Evolutionary conservation across 2,329 filamentous ascomycete species (phyloP).

Genomic region (Colletotrichum tropicale): DNA sequence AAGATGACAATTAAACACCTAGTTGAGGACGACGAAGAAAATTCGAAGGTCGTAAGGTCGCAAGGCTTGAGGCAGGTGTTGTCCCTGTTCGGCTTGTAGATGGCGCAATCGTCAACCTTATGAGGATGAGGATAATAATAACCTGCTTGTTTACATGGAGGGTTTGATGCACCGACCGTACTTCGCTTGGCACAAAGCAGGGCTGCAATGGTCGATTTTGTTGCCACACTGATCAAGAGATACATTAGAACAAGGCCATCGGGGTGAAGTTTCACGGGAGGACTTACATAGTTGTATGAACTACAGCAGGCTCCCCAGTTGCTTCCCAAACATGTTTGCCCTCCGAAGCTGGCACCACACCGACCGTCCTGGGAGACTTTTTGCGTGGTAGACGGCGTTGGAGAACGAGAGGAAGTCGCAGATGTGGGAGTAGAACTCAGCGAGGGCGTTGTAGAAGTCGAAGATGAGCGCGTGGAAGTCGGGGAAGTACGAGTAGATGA

Average conservation of each 20-base stretch:
- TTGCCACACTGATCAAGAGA: background rate
- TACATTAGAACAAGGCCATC: background rate
- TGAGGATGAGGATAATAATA: background rate
- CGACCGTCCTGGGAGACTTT: background rate
- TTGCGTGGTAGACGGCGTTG: background rate
- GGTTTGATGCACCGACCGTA: background rate
- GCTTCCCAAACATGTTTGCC: background rate
- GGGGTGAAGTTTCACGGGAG: background rate
- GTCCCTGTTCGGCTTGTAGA: background rate
- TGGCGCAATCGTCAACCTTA: background rate
- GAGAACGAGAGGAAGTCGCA: background rate
- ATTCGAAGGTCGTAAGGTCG: background rate
- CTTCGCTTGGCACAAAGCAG: background rate
- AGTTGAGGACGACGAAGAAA: background rate
- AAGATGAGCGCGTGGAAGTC: background rate
- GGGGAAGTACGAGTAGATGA: background rate
- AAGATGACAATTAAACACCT: background rate
- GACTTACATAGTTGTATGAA: background rate
- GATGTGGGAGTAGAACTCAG: background rate
- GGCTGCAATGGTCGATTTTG: background rate
- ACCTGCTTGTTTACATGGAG: background rate
- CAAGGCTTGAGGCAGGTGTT: background rate
- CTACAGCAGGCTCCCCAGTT: background rate
- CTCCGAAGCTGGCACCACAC: background rate
- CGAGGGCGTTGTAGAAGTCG: background rate